phyloP scores from a whole-genome alignment of 768 basidiomycete species.

The Termitomyces sp. region DNA sequence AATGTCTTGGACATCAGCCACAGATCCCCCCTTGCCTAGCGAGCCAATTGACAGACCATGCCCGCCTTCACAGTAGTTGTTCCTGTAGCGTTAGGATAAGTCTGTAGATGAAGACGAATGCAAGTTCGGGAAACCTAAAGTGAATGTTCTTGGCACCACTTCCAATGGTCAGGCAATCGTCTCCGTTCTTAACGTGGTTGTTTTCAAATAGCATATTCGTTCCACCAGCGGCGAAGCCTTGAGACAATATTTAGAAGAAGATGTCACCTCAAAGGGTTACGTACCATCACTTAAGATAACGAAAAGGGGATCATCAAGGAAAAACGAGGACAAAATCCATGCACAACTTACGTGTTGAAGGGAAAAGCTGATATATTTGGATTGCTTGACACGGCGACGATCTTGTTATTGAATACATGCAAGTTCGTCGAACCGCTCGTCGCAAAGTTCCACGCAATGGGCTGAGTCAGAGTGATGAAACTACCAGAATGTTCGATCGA shows the following conservation, averaged over 20 bases:
- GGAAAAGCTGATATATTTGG: conserved; percentile 40
- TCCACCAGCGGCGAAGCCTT: conserved; percentile 51
- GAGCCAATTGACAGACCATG: conserved; percentile 60
- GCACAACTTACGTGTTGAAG: conserved; percentile 47
- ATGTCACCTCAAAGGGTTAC: neutral
- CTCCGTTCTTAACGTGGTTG: conserved; percentile 53
- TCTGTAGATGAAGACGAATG: neutral
- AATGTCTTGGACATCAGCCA: conserved; percentile 52
- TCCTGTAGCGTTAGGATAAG: conserved; percentile 20
- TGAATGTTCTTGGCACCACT: conserved; percentile 50
- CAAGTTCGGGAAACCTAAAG: conserved; percentile 27
- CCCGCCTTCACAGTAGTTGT: conserved; percentile 50
- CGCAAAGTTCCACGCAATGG: conserved; percentile 54
- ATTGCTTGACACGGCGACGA: conserved; percentile 45
- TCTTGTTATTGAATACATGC: conserved; percentile 49
- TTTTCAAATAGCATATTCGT: conserved; percentile 53
- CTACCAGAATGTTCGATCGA: neutral
- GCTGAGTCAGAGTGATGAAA: conserved; percentile 23
- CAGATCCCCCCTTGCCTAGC: conserved; percentile 34
- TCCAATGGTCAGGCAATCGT: conserved; percentile 56
- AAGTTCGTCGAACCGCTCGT: conserved; percentile 43
- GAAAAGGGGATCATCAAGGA: neutral
- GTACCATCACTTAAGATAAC: conserved; percentile 30
- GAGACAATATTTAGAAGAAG: neutral
- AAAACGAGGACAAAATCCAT: neutral